These are phyloP conservation scores for Xylaria sp. DNA, from an alignment of 2,329 filamentous ascomycete genomes.

Conservation along the genomic window DNA sequence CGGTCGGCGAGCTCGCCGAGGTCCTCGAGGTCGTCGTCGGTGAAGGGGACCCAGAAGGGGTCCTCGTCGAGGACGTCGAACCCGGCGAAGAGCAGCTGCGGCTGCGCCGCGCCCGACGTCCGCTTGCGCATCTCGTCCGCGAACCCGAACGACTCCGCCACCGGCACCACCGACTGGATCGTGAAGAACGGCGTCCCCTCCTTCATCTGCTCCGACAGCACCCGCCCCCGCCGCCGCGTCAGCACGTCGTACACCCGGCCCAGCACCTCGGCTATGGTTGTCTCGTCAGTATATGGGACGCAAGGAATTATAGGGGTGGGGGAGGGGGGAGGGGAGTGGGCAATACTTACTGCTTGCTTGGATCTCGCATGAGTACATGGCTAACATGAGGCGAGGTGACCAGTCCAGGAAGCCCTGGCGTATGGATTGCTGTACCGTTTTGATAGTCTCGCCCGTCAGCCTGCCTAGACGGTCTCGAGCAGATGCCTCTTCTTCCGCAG, in stretches of 20 bases:
- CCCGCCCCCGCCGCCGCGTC: conserved; percentile 86
- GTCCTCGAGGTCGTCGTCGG: conserved; percentile 95
- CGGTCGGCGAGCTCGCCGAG: conserved; percentile 89
- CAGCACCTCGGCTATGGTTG: conserved; percentile 76
- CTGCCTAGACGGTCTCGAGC: conserved; percentile 71
- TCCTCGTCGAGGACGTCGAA: conserved; percentile 94
- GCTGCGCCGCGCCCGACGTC: conserved; percentile 85
- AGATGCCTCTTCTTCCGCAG: conserved; percentile 55
- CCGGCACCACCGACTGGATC: conserved; percentile 83
- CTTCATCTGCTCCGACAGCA: conserved; percentile 88
- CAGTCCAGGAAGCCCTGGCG: conserved; percentile 89
- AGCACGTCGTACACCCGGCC: conserved; percentile 97
- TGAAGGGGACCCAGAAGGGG: conserved; percentile 96
- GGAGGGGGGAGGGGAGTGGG: background rate
- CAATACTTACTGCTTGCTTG: conserved; percentile 76
- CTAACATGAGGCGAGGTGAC: conserved; percentile 91
- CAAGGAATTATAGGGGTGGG: conserved; percentile 1
- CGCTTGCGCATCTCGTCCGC: conserved; percentile 94
- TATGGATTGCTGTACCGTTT: conserved; percentile 82
- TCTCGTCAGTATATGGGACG: conserved; percentile 26
- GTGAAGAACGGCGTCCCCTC: conserved; percentile 97
- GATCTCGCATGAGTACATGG: conserved; percentile 98
- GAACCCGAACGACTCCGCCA: conserved; percentile 95
- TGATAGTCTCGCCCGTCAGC: conserved; percentile 91
- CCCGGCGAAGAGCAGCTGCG: conserved; percentile 90